These are phyloP conservation scores for Panus rudis DNA, from an alignment of 768 basidiomycete species.

Conservation along the genomic window DNA sequence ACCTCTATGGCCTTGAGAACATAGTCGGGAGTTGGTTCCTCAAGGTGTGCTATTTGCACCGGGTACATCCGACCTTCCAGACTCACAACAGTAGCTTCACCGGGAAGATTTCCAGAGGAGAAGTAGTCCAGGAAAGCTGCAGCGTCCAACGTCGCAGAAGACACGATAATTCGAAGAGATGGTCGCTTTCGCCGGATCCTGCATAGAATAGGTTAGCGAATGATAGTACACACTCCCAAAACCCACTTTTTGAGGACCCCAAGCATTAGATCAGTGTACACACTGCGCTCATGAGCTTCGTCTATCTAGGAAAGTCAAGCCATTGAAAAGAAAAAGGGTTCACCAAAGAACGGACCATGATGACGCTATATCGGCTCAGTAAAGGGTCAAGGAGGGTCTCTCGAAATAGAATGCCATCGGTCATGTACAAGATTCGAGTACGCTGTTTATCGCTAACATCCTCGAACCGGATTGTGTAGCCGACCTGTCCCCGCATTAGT, in stretches of 20 bases:
- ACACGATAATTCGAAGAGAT: constrained; percentile 84
- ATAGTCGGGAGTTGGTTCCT: constrained; percentile 74
- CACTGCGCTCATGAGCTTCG: constrained; percentile 93
- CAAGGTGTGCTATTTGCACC: constrained; percentile 85
- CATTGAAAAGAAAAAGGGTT: constrained; percentile 15
- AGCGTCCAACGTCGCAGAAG: constrained; percentile 95
- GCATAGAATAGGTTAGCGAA: not conserved
- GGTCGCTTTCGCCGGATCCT: constrained; percentile 92
- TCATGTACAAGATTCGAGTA: constrained; percentile 92
- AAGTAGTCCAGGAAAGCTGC: constrained; percentile 87
- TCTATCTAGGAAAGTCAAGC: constrained; percentile 58
- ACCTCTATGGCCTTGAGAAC: constrained; percentile 75
- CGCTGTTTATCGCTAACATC: constrained; percentile 79
- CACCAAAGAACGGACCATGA: constrained; percentile 63
- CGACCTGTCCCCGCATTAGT: constrained; percentile 56
- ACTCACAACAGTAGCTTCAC: constrained; percentile 79
- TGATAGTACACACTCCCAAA: not conserved
- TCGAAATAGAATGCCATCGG: constrained; percentile 96
- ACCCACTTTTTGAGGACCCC: constrained; percentile 88
- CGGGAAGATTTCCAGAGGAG: constrained; percentile 48
- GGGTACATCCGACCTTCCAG: constrained; percentile 94
- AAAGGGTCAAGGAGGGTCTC: constrained; percentile 90
- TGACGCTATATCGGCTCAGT: constrained; percentile 86
- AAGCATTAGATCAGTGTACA: constrained; percentile 92
- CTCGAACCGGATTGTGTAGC: constrained; percentile 96